These are phyloP conservation scores for Fusarium praegraminearum DNA, from an alignment of 2,329 filamentous ascomycete genomes.

Conservation along the genomic window DNA sequence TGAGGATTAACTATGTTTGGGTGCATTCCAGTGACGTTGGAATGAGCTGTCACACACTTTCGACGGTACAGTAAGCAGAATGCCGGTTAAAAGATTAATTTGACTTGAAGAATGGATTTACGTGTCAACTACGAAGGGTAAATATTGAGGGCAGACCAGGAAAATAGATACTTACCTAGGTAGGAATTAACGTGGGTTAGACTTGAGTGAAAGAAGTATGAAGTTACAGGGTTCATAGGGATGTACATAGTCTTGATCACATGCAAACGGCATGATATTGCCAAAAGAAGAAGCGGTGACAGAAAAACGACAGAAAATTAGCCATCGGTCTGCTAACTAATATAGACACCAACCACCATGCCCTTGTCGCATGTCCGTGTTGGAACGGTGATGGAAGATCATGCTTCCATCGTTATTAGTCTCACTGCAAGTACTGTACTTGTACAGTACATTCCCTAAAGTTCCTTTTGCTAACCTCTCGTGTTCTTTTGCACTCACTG, in stretches of 20 bases:
- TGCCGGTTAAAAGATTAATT: neutral
- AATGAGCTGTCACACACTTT: slow-evolving; percentile 2
- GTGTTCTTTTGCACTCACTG: neutral
- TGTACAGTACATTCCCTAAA: slow-evolving; percentile 5
- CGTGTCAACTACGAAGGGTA: neutral
- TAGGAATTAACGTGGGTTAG: neutral
- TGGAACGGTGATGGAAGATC: slow-evolving; percentile 26
- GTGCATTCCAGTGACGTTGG: slow-evolving; percentile 35
- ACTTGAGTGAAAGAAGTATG: neutral
- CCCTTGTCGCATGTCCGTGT: slow-evolving; percentile 8
- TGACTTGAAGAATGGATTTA: slow-evolving; percentile 11
- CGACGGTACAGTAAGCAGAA: neutral
- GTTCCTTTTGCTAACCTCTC: neutral
- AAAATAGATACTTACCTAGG: neutral
- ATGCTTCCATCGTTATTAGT: slow-evolving; percentile 22
- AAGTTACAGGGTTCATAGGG: neutral
- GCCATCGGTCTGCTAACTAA: neutral
- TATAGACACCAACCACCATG: neutral
- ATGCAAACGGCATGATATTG: slow-evolving; percentile 16
- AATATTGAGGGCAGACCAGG: neutral
- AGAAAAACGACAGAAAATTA: slow-evolving; percentile 7
- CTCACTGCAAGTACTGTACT: slow-evolving; percentile 1
- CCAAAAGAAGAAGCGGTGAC: slow-evolving; percentile 35
- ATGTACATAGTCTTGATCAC: slow-evolving; percentile 19
- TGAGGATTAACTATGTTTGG: neutral